Percentiles rank a stretch among this genome's conserved stretches.
Conservation (phyloP, 306 rosid genomes). For the Geum urbanum region DNA sequence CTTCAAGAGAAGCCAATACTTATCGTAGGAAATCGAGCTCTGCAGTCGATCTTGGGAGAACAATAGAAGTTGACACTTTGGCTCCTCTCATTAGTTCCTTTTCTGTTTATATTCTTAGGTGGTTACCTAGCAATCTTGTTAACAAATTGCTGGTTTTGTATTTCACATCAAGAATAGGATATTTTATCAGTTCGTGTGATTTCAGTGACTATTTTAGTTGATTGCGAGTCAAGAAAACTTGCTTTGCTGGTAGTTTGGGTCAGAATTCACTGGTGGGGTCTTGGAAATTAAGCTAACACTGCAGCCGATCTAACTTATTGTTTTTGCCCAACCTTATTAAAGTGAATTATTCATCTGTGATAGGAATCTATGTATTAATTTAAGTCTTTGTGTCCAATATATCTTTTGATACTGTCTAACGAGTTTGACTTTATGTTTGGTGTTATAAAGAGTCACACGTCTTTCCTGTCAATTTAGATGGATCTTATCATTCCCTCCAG, state of each 20-base stretch:
- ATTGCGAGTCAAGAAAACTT: conserved; percentile 10
- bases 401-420: neutral
- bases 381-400: neutral
- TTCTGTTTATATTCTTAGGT: neutral
- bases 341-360: neutral
- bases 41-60: neutral
- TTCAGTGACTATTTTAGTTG: neutral
- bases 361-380: conserved; percentile 7
- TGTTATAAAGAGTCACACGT: neutral
- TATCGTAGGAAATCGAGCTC: neutral
- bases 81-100: neutral
- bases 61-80: neutral
- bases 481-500: neutral
- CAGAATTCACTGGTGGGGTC: conserved; percentile 7
- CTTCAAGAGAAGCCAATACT: neutral
- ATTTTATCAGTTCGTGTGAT: neutral
- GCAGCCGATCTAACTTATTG: neutral
- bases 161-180: neutral
- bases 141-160: neutral
- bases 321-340: neutral
- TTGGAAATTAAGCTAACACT: neutral
- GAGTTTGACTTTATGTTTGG: conserved; percentile 11
- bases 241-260: neutral
- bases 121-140: neutral
- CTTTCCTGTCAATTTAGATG: neutral